Percentiles rank a stretch among this genome's conserved stretches.
phyloP scores from a whole-genome alignment of 2,329 filamentous ascomycete species.

The Aphanocladium album region DNA sequence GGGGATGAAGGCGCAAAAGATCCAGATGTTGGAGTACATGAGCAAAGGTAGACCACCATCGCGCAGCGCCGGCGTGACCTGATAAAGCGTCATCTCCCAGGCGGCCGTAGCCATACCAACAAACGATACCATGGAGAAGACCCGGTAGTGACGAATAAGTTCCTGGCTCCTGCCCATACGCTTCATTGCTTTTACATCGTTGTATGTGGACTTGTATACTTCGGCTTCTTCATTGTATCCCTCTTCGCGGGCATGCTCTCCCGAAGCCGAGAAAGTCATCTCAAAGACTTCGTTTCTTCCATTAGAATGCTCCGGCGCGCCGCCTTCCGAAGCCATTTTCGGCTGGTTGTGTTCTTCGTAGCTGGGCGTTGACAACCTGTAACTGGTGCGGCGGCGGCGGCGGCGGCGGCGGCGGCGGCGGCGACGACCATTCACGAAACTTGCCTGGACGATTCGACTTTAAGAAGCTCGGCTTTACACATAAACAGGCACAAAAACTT shows the following conservation, averaged over 20 bases:
- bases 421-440: too few species aligned
- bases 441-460: too few species aligned
- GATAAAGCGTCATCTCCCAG: slow-evolving; percentile 10
- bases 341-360: background rate
- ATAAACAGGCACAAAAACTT: background rate
- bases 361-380: background rate
- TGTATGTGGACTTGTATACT: slow-evolving; percentile 7
- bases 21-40: slow-evolving; percentile 10
- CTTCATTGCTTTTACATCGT: slow-evolving; percentile 3
- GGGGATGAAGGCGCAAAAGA: slow-evolving; percentile 7
- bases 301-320: background rate
- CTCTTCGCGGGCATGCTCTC: background rate
- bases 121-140: slow-evolving; percentile 14
- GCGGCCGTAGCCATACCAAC: slow-evolving; percentile 11
- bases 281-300: background rate
- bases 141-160: slow-evolving; percentile 11
- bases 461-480: too few species aligned
- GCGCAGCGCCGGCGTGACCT: slow-evolving; percentile 10
- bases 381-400: too few species aligned
- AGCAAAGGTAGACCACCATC: slow-evolving; percentile 8
- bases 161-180: slow-evolving; percentile 11
- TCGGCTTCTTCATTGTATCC: background rate
- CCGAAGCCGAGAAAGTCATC: background rate
- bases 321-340: background rate
- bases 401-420: too few species aligned